Conservation (phyloP, 305 asterid species). For the Fraxinus xanthoxyloides region DNA sequence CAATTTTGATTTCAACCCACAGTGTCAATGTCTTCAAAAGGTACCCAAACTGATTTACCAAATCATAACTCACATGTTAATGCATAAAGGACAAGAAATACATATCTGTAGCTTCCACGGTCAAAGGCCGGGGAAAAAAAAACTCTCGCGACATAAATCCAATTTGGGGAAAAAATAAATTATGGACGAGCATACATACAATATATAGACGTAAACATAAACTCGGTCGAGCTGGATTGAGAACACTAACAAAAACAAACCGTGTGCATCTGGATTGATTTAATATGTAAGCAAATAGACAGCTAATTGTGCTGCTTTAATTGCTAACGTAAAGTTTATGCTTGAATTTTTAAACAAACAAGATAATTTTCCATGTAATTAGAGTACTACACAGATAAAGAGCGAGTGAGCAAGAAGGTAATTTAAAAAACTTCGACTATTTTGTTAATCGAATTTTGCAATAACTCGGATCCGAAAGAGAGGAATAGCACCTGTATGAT, state of each 20-base stretch:
- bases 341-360: neutral
- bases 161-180: neutral
- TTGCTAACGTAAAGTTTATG: neutral
- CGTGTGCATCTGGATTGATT: neutral
- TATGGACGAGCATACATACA: neutral
- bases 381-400: neutral
- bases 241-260: neutral
- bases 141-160: neutral
- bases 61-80: neutral
- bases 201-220: neutral
- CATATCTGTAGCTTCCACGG: neutral
- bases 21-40: neutral
- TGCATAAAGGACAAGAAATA: neutral
- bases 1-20: neutral
- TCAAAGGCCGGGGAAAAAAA: neutral
- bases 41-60: neutral
- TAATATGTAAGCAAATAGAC: neutral
- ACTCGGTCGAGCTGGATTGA: neutral
- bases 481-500: slow-evolving; percentile 17
- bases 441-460: neutral
- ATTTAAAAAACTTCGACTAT: neutral
- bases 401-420: neutral
- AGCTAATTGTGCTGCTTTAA: neutral
- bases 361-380: neutral
- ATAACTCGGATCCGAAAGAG: neutral